These are phyloP conservation scores for Claviceps sp. DNA, from an alignment of 2,329 filamentous ascomycete genomes.

Conservation along the genomic window DNA sequence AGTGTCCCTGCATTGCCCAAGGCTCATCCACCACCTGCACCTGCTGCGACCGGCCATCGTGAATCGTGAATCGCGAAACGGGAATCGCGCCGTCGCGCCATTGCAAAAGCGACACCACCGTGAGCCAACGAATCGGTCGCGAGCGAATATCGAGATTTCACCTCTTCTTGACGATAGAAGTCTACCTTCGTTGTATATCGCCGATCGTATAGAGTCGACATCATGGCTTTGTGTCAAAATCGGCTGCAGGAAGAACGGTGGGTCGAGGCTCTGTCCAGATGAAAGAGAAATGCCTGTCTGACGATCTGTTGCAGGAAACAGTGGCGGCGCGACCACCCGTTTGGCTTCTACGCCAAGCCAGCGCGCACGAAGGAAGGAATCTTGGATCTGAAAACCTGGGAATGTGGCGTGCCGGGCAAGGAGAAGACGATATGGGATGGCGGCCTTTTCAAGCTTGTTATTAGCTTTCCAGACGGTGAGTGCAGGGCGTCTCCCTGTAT, in stretches of 20 bases:
- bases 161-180: not conserved
- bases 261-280: conserved; percentile 15
- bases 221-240: conserved; percentile 81
- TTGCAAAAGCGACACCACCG: not conserved
- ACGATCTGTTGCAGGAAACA: conserved; percentile 54
- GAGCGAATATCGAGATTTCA: not conserved
- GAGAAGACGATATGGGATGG: conserved; percentile 96
- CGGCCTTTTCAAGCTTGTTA: conserved; percentile 88
- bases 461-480: conserved; percentile 86
- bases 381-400: conserved; percentile 89
- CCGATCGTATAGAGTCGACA: conserved; percentile 8
- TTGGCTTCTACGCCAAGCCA: conserved; percentile 92
- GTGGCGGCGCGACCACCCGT: conserved; percentile 93
- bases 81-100: not conserved
- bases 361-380: conserved; percentile 65
- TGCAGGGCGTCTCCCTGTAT: conserved; percentile 9
- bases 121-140: not conserved
- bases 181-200: not conserved
- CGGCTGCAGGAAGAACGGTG: conserved; percentile 81
- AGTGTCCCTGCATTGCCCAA: not conserved
- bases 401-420: conserved; percentile 91
- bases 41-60: not conserved
- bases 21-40: not conserved
- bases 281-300: conserved; percentile 4
- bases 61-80: no score